Evolutionary conservation across 1,139 yeast genomes (phyloP).

Genomic region (Pichia sp.): DNA sequence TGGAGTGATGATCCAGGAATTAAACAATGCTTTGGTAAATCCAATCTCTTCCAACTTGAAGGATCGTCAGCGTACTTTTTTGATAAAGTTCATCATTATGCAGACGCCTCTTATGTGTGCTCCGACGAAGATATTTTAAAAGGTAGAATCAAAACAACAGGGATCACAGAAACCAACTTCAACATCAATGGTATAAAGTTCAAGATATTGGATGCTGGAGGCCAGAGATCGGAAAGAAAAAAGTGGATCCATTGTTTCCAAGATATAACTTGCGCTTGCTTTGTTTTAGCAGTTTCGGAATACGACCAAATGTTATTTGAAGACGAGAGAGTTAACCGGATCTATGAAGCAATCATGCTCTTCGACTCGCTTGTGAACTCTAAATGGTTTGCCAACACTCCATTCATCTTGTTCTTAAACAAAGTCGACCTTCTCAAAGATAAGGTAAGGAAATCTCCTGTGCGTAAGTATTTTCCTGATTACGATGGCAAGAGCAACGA

Average conservation of each 20-base stretch:
- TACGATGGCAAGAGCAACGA: conserved; percentile 60
- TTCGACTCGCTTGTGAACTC: conserved; percentile 86
- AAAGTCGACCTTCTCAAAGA: conserved; percentile 78
- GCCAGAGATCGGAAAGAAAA: conserved; percentile 88
- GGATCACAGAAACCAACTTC: conserved; percentile 85
- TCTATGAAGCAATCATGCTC: conserved; percentile 83
- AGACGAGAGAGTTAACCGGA: conserved; percentile 82
- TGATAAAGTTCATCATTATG: conserved; percentile 60
- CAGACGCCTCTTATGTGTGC: conserved; percentile 63
- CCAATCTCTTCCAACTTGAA: conserved; percentile 80
- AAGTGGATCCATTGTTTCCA: conserved; percentile 98
- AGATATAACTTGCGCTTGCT: conserved; percentile 81
- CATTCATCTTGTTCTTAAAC: conserved; percentile 83
- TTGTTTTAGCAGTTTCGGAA: conserved; percentile 89
- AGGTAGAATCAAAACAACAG: conserved; percentile 93
- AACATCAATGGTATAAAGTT: conserved; percentile 62
- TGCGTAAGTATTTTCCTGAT: conserved; percentile 69
- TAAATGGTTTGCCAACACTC: conserved; percentile 78
- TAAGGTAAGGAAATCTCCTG: conserved; percentile 63
- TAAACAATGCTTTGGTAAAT: conserved; percentile 51
- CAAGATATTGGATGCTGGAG: conserved; percentile 92
- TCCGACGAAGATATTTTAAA: conserved; percentile 78
- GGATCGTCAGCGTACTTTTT: conserved; percentile 77
- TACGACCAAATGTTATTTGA: conserved; percentile 91
- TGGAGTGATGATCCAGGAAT: conserved; percentile 75